A percentile compares a stretch with the other conserved stretches of the same genome.
Conservation (phyloP, 176 grass and related monocot species). For the Musa troglodytarum region DNA sequence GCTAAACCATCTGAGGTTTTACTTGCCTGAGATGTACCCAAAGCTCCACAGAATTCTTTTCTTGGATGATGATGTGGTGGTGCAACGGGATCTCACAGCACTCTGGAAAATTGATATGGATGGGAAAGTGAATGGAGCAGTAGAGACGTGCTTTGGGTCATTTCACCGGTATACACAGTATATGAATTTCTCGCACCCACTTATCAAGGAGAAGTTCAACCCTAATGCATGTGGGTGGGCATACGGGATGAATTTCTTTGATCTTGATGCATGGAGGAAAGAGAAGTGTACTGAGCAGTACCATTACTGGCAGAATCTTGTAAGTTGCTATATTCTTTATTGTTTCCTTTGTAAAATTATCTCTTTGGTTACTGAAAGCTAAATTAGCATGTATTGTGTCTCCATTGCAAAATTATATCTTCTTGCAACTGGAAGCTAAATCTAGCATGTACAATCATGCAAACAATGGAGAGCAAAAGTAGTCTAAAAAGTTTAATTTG, state of each 20-base stretch:
- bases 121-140: slow-evolving; percentile 95
- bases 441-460: not conserved
- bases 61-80: slow-evolving; percentile 94
- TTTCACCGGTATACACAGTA: slow-evolving; percentile 95
- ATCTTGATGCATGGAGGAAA: slow-evolving; percentile 85
- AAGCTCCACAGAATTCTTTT: slow-evolving; percentile 85
- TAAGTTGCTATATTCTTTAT: slow-evolving; percentile 22
- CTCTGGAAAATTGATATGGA: slow-evolving; percentile 99
- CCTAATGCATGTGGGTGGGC: slow-evolving; percentile 96
- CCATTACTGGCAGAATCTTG: slow-evolving; percentile 98
- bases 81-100: slow-evolving; percentile 77
- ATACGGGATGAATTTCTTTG: slow-evolving; percentile 97
- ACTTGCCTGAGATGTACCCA: slow-evolving; percentile 97
- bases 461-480: not conserved
- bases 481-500: not conserved
- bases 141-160: slow-evolving; percentile 96
- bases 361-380: not conserved
- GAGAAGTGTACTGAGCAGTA: slow-evolving; percentile 94
- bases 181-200: slow-evolving; percentile 96
- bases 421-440: not conserved
- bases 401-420: not conserved
- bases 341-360: not conserved
- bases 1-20: slow-evolving; percentile 92
- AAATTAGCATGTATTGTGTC: not conserved
- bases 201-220: slow-evolving; percentile 86